Percentiles rank a stretch among this genome's conserved stretches.
Conservation (phyloP, 176 grass and related monocot species). For the Hyparrhenia diplandra region DNA sequence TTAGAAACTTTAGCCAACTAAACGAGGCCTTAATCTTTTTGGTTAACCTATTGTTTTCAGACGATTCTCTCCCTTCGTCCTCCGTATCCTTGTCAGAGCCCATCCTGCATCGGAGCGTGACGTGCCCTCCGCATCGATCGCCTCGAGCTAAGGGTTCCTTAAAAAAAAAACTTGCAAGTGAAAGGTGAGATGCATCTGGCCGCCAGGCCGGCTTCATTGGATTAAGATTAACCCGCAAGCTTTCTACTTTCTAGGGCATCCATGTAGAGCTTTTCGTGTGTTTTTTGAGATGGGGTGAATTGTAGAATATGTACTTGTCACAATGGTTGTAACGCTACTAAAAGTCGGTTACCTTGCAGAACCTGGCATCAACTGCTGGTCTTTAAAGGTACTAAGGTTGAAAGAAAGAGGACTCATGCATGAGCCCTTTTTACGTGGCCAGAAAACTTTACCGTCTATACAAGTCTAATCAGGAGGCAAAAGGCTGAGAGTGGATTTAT, state of each 20-base stretch:
- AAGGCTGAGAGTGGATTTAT: not conserved
- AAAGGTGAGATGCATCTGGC: not conserved
- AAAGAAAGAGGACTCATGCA: too few relatives aligned
- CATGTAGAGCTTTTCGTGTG: not conserved
- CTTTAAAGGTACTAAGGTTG: not conserved
- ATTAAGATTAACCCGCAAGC: not conserved
- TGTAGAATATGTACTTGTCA: not conserved
- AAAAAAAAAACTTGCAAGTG: not conserved
- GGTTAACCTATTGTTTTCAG: constrained; percentile 3
- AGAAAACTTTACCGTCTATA: not conserved
- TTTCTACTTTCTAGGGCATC: not conserved
- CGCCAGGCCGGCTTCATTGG: not conserved
- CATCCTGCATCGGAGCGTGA: not conserved
- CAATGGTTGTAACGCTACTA: not conserved
- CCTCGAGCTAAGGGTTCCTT: too few relatives aligned
- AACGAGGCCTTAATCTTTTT: too few relatives aligned
- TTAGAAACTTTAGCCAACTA: too few relatives aligned
- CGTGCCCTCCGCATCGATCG: not conserved
- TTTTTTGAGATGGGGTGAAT: not conserved
- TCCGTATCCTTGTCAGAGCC: not conserved
- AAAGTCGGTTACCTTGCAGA: not conserved
- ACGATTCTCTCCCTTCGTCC: too few relatives aligned
- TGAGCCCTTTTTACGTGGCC: not conserved
- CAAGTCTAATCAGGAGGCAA: not conserved
- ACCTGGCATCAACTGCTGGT: not conserved